Base-by-base conservation (phyloP, 805 yeast genomes). In the Komagataella mondaviorum region DNA sequence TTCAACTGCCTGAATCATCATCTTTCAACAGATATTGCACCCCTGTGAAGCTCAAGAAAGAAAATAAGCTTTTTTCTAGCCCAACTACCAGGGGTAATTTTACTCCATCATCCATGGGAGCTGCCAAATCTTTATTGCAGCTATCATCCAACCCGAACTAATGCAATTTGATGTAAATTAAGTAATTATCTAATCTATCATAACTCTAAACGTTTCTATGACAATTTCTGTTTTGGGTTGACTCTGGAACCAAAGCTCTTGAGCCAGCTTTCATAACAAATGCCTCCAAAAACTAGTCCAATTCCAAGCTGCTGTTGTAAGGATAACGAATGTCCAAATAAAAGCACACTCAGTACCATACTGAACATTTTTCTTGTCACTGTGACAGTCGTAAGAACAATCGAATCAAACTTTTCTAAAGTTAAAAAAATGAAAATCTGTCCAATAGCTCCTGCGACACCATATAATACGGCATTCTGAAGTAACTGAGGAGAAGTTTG, bases 341-440 rank as follows among this genome's bases (percentile, higher is more conserved):
- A 69, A 3, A 88, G 64, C 49, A 93, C 96, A 60, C 96, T 85
- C 51, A 91, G 67, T 39, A 89, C 74, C 98, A 93, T 91, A 45
- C 97, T 88, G 49, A 89, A 71, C 96, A 93, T 91, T 62, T 93
- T 93, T 59, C 99, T 76, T 1, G 99, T 91, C 7, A 93, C 97
- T 0, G 98, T 93, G 16, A 95, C 91, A 45, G 96, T 91, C 24
- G 91, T 89, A 51, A 93, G 71, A 0, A 86, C 77, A 54, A 93
- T 70, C 1, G 96, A 88, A 49, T 91, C 96, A 62, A 87, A 93
- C 53, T 78, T 75, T 58, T 88, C 93, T 48, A 93, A 69, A 1
- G 96, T 88, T 51, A 81, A 66, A 62, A 90, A 93, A 46, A 93
- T 88, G 67, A 95, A 93, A n/a, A 90, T 78, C 66, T 93, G 98